A percentile compares a stretch with the other conserved stretches of the same genome.
phyloP scores from a whole-genome alignment of 2,329 filamentous ascomycete genomes.

The Aschersonia sp. region DNA sequence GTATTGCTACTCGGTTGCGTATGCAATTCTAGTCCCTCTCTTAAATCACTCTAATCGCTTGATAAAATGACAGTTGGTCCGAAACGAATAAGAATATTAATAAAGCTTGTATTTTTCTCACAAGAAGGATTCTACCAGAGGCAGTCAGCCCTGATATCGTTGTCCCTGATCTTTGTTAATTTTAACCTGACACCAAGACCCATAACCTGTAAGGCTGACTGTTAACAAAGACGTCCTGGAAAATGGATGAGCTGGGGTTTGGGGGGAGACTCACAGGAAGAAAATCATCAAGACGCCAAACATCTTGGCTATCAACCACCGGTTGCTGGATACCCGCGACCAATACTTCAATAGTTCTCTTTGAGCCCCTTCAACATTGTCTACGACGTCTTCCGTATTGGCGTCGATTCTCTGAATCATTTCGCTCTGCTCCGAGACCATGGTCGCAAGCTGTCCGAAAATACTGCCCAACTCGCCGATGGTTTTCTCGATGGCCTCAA shows the following conservation, averaged over 20 bases:
- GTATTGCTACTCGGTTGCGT: no score
- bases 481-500: constrained; percentile 91
- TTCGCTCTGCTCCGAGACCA: constrained; percentile 95
- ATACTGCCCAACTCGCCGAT: constrained; percentile 83
- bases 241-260: neutral
- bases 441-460: constrained; percentile 85
- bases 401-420: constrained; percentile 97
- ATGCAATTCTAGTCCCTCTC: no score
- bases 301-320: constrained; percentile 83
- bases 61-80: no score
- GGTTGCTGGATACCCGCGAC: constrained; percentile 83
- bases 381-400: constrained; percentile 94
- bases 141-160: no score
- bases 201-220: constrained; percentile 15
- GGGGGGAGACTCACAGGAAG: constrained; percentile 42
- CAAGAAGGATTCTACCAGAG: no score
- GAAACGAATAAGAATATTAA: no score
- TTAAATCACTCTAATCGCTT: no score
- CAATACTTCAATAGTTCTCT: constrained; percentile 94
- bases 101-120: no score
- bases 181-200: constrained; percentile 23
- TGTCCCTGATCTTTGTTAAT: no score
- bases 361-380: constrained; percentile 96
- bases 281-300: constrained; percentile 84
- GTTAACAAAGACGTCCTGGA: neutral